A percentile compares a stretch with the other conserved stretches of the same genome.
Conservation (phyloP, 106 monocot genomes). For the Dendrobium chrysotoxum region DNA sequence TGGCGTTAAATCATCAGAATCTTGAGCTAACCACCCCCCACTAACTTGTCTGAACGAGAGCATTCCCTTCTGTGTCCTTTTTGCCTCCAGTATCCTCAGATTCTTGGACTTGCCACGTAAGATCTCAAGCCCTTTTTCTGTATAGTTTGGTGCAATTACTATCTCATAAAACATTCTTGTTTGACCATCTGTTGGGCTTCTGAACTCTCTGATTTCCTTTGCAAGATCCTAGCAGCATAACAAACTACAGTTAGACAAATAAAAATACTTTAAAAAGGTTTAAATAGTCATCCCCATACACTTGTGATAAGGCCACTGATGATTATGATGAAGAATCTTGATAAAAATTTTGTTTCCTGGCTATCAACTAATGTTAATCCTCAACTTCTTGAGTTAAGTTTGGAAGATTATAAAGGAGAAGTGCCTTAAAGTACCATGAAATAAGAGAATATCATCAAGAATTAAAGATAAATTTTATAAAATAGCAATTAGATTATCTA, state of each 20-base stretch:
- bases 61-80: constrained; percentile 67
- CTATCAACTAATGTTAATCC: not conserved
- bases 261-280: not conserved
- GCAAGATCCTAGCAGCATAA: constrained; percentile 64
- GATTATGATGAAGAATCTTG: not conserved
- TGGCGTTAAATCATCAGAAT: constrained; percentile 76
- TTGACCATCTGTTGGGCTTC: constrained; percentile 84
- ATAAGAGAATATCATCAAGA: not conserved
- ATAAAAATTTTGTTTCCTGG: not conserved
- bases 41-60: constrained; percentile 86
- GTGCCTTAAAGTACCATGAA: not conserved
- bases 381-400: not conserved
- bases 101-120: constrained; percentile 90
- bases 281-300: not conserved
- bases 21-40: constrained; percentile 92
- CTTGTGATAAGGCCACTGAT: not conserved
- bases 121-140: constrained; percentile 82
- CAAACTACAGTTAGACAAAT: not conserved
- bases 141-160: constrained; percentile 83
- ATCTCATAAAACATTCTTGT: constrained; percentile 98
- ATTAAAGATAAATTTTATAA: not conserved
- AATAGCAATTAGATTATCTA: not conserved
- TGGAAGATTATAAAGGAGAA: not conserved
- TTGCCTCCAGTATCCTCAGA: constrained; percentile 89
- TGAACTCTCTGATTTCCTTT: constrained; percentile 95